A percentile compares a stretch with the other conserved stretches of the same genome.
phyloP scores from a whole-genome alignment of 345 rosid species.

The Stellera chamaejasme region DNA sequence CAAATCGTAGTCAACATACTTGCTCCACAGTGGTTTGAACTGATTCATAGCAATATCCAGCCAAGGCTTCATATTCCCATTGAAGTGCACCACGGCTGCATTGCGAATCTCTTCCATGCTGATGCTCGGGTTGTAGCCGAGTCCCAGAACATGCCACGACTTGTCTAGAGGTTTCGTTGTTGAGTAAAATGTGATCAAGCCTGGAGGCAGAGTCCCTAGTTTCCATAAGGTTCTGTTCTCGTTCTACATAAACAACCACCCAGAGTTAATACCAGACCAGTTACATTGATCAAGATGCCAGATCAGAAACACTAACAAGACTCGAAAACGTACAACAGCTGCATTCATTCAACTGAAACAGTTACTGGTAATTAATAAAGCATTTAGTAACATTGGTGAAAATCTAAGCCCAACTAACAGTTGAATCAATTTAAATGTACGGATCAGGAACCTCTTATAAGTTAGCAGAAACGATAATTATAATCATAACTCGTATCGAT shows the following conservation, averaged over 20 bases:
- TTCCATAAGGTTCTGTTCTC: constrained; percentile 95
- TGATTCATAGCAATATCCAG: constrained; percentile 96
- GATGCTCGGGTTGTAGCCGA: constrained; percentile 94
- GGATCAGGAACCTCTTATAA: not conserved
- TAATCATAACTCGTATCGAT: not conserved
- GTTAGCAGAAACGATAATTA: too few species aligned
- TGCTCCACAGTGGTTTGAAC: constrained; percentile 85
- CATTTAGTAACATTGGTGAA: too few species aligned
- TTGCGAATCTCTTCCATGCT: constrained; percentile 82
- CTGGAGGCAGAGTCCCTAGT: constrained; percentile 87
- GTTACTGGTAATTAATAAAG: too few species aligned
- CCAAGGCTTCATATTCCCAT: constrained; percentile 99
- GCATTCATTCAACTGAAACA: not conserved
- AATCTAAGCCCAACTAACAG: too few species aligned
- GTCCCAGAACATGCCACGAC: constrained; percentile 96
- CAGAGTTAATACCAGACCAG: constrained; percentile 4
- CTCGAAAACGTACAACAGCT: not conserved
- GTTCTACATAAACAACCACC: constrained; percentile 43
- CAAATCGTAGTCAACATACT: constrained; percentile 73
- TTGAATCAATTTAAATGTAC: too few species aligned
- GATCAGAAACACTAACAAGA: not conserved
- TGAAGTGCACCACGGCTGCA: constrained; percentile 94
- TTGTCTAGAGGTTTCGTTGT: constrained; percentile 91
- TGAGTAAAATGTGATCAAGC: constrained; percentile 88
- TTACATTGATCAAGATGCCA: too few species aligned